A percentile compares a stretch with the other conserved stretches of the same genome.
These are phyloP conservation scores for Yamadazyma dushanensis DNA, from an alignment of 1,139 yeast species.

Conservation along the genomic window DNA sequence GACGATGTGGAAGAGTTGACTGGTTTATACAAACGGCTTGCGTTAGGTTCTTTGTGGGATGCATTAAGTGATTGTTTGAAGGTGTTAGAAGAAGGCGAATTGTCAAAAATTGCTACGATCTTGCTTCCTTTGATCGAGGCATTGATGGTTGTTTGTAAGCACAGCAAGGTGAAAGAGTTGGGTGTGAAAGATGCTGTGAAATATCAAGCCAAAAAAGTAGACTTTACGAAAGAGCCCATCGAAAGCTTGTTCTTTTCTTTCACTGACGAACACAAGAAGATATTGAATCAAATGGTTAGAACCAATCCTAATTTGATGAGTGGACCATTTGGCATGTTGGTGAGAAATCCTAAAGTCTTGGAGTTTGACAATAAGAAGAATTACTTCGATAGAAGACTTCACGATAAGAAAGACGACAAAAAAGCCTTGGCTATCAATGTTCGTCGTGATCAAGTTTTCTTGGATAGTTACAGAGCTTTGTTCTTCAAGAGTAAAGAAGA, in stretches of 20 bases:
- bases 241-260: constrained; percentile 82
- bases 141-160: constrained; percentile 92
- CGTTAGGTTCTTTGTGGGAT: constrained; percentile 82
- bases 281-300: constrained; percentile 89
- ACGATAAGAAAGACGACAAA: constrained; percentile 43
- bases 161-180: constrained; percentile 68
- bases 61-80: constrained; percentile 77
- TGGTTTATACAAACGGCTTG: constrained; percentile 63
- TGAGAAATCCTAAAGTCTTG: constrained; percentile 82
- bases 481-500: constrained; percentile 81
- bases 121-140: constrained; percentile 87
- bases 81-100: constrained; percentile 50
- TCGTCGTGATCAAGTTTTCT: constrained; percentile 86
- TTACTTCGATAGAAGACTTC: constrained; percentile 76
- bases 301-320: constrained; percentile 91
- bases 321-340: constrained; percentile 92
- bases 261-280: constrained; percentile 87
- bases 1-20: constrained; percentile 52
- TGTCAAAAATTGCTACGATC: constrained; percentile 74
- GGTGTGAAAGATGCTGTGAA: constrained; percentile 60
- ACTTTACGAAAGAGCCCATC: constrained; percentile 73
- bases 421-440: constrained; percentile 63
- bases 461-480: constrained; percentile 84
- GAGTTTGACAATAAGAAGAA: constrained; percentile 94
- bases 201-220: constrained; percentile 59